Conservation (phyloP, 108 stramenopile species). For the Fistulifera pelliculosa region DNA sequence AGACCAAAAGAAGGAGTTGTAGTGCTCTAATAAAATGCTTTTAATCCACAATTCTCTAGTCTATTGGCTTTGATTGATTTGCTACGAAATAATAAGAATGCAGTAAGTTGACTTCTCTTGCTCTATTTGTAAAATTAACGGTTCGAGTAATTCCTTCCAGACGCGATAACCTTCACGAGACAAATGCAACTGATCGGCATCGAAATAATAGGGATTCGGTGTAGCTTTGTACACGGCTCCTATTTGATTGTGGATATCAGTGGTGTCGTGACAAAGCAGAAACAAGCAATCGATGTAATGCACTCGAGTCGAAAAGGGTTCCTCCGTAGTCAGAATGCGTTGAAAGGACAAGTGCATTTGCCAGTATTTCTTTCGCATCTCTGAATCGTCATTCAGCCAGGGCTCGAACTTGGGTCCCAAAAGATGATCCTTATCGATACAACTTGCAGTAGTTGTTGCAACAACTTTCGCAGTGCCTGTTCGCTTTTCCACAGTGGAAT, state of each 20-base stretch:
- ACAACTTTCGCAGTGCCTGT: conserved; percentile 12
- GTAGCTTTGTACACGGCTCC: conserved; percentile 18
- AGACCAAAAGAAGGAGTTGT: conserved; percentile 2
- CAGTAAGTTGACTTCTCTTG: too few species aligned
- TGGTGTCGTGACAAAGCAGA: conserved; percentile 55
- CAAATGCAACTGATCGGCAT: conserved; percentile 58
- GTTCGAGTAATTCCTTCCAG: conserved; percentile 49
- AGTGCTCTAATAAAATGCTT: too few species aligned
- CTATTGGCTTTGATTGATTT: too few species aligned
- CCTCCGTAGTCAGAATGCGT: too few species aligned
- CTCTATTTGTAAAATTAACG: not conserved
- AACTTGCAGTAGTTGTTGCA: conserved; percentile 7
- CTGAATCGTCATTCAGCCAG: conserved; percentile 48
- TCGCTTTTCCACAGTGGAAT: conserved; percentile 27
- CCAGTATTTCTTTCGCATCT: conserved; percentile 47
- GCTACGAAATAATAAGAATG: too few species aligned
- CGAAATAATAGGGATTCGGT: conserved; percentile 46
- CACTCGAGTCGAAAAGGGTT: conserved; percentile 8
- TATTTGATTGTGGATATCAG: not conserved
- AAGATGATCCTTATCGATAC: conserved; percentile 21
- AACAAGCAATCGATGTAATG: conserved; percentile 55
- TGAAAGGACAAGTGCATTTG: conserved; percentile 20
- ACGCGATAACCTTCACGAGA: conserved; percentile 49
- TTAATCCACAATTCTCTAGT: too few species aligned
- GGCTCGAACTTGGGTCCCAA: conserved; percentile 82